phyloP scores from a whole-genome alignment of 768 basidiomycete genomes.

The Boletus reticulatus region DNA sequence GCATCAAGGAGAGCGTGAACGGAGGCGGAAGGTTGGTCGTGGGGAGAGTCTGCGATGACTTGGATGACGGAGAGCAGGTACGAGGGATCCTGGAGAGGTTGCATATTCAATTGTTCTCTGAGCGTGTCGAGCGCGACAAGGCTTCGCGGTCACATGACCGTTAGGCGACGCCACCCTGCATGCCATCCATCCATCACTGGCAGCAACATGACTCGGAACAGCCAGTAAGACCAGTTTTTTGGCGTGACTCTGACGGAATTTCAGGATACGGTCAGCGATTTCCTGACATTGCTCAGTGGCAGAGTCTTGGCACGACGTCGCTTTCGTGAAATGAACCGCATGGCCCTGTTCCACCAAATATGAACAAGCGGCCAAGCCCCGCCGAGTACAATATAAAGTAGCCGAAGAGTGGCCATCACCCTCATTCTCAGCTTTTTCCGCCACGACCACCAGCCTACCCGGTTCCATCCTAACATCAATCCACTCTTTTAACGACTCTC shows the following conservation, averaged over 20 bases:
- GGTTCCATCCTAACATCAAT: not conserved
- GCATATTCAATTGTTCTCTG: not conserved
- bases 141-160: too few species aligned
- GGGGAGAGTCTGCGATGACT: conserved; percentile 46
- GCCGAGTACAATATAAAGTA: conserved; percentile 18
- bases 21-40: conserved; percentile 38
- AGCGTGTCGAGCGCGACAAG: too few species aligned
- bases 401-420: not conserved
- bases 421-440: not conserved
- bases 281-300: too few species aligned
- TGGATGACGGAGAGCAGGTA: conserved; percentile 43
- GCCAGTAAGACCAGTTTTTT: too few species aligned
- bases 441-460: not conserved
- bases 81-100: conserved; percentile 9
- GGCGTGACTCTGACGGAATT: not conserved
- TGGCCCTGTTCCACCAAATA: conserved; percentile 16
- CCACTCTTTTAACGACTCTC: conserved; percentile 22
- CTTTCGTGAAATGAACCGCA: conserved; percentile 4
- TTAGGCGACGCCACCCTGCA: too few species aligned
- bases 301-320: not conserved
- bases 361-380: conserved; percentile 13
- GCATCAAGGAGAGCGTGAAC: conserved; percentile 61
- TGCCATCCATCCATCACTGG: too few species aligned
- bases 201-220: too few species aligned
- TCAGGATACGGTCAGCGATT: too few species aligned